phyloP scores from a whole-genome alignment of 1,284 basidiomycete species.

The Irpex sp. region DNA sequence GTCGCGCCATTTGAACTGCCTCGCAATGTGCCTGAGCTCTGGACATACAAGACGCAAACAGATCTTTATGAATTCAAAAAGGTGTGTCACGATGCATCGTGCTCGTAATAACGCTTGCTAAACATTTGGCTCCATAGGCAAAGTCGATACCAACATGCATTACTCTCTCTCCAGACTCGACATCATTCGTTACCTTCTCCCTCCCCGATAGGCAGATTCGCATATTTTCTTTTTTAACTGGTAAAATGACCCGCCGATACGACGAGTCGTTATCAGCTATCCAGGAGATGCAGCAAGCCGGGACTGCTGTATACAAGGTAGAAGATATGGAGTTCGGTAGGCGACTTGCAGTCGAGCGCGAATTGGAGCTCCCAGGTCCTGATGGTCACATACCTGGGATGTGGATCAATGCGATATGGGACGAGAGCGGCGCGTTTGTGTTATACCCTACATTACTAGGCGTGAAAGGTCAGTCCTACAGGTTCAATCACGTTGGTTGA shows the following conservation, averaged over 20 bases:
- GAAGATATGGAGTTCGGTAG: conserved; percentile 99
- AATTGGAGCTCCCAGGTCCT: conserved; percentile 77
- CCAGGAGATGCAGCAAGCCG: conserved; percentile 96
- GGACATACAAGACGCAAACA: conserved; percentile 89
- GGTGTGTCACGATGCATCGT: conserved; percentile 37
- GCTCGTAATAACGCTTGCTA: too few relatives aligned
- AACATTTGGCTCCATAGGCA: conserved; percentile 29
- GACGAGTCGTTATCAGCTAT: conserved; percentile 92
- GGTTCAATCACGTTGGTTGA: too few relatives aligned
- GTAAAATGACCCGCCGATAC: conserved; percentile 90
- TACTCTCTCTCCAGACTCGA: conserved; percentile 85
- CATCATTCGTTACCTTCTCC: conserved; percentile 90
- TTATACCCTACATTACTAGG: conserved; percentile 93
- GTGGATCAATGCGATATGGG: conserved; percentile 91
- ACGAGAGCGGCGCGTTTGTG: conserved; percentile 93
- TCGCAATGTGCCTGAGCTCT: conserved; percentile 74
- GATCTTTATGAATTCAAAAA: conserved; percentile 99
- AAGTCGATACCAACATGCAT: conserved; percentile 91
- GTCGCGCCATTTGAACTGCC: conserved; percentile 84
- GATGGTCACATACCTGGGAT: conserved; percentile 66
- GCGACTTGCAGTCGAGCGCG: conserved; percentile 87
- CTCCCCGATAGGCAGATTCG: conserved; percentile 91
- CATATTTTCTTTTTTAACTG: conserved; percentile 88
- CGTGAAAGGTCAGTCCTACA: conserved; percentile 72
- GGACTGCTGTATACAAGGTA: conserved; percentile 85